phyloP scores from a whole-genome alignment of 139 green algal species.

The Volvox africanus region DNA sequence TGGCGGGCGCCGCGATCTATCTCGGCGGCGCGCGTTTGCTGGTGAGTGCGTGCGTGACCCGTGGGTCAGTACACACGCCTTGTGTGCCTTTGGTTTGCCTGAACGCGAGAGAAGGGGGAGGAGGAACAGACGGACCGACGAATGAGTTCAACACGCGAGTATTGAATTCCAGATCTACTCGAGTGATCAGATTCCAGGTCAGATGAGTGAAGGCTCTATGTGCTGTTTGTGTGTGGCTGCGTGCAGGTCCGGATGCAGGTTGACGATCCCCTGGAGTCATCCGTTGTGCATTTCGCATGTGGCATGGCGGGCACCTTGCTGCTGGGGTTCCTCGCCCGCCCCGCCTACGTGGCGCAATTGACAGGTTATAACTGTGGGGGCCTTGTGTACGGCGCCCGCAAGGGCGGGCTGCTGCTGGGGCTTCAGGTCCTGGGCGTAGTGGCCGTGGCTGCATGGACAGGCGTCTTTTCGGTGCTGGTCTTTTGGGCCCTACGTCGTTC shows the following conservation, averaged over 20 bases:
- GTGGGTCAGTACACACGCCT: background rate
- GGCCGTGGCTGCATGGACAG: slow-evolving; percentile 35
- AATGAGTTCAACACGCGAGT: too few species aligned
- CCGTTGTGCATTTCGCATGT: slow-evolving; percentile 55
- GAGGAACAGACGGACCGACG: background rate
- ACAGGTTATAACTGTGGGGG: slow-evolving; percentile 54
- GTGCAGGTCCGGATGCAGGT: slow-evolving; percentile 26
- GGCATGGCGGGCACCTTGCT: slow-evolving; percentile 56
- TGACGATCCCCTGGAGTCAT: slow-evolving; percentile 66
- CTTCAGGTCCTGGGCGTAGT: slow-evolving; percentile 59
- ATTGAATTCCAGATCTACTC: too few species aligned
- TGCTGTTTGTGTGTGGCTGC: background rate
- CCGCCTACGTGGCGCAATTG: slow-evolving; percentile 57
- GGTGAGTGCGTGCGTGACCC: slow-evolving; percentile 32
- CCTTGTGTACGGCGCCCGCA: slow-evolving; percentile 55
- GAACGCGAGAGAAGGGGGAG: too few species aligned
- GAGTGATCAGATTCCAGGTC: too few species aligned
- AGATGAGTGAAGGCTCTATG: background rate
- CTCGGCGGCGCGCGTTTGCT: slow-evolving; percentile 50
- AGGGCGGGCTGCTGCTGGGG: slow-evolving; percentile 57
- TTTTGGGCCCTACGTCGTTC: slow-evolving; percentile 40
- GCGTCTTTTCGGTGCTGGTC: slow-evolving; percentile 30
- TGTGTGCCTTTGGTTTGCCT: too few species aligned
- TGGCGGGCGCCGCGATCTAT: slow-evolving; percentile 57
- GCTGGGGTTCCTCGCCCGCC: slow-evolving; percentile 57